Conservation (phyloP, 2,329 filamentous ascomycete genomes). For the Diplodia mutila region DNA sequence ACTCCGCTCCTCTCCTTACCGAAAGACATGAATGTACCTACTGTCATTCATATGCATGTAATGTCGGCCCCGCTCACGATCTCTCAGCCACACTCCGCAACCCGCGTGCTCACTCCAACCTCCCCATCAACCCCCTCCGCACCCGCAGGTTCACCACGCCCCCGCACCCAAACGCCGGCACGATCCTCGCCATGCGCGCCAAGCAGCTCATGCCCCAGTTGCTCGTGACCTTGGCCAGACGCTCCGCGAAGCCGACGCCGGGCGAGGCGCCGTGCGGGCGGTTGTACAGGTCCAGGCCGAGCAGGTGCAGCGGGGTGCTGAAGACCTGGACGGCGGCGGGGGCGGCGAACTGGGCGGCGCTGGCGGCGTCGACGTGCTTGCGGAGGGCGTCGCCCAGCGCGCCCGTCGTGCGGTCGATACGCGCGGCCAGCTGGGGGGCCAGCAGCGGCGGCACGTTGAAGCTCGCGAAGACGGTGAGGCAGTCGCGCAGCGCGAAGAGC, state of each 20-base stretch:
- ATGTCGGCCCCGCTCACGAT: neutral
- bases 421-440: slow-evolving; percentile 64
- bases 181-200: slow-evolving; percentile 80
- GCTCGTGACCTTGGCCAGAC: slow-evolving; percentile 67
- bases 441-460: slow-evolving; percentile 87
- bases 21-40: neutral
- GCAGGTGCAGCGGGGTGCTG: slow-evolving; percentile 81
- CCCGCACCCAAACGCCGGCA: slow-evolving; percentile 86
- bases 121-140: slow-evolving; percentile 67
- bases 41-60: neutral
- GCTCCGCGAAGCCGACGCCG: slow-evolving; percentile 58
- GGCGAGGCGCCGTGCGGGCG: slow-evolving; percentile 44
- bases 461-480: slow-evolving; percentile 85
- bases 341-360: slow-evolving; percentile 25
- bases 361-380: slow-evolving; percentile 45
- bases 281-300: slow-evolving; percentile 88
- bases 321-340: slow-evolving; percentile 68
- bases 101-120: slow-evolving; percentile 32
- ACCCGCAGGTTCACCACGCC: slow-evolving; percentile 82
- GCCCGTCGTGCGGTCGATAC: slow-evolving; percentile 25
- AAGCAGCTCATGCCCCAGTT: slow-evolving; percentile 76
- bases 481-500: slow-evolving; percentile 82
- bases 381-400: slow-evolving; percentile 49
- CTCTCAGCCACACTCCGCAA: neutral
- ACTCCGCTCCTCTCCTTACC: neutral